These are phyloP conservation scores for Pseudocercospora fuligena DNA, from an alignment of 2,329 filamentous ascomycete species.

Conservation along the genomic window DNA sequence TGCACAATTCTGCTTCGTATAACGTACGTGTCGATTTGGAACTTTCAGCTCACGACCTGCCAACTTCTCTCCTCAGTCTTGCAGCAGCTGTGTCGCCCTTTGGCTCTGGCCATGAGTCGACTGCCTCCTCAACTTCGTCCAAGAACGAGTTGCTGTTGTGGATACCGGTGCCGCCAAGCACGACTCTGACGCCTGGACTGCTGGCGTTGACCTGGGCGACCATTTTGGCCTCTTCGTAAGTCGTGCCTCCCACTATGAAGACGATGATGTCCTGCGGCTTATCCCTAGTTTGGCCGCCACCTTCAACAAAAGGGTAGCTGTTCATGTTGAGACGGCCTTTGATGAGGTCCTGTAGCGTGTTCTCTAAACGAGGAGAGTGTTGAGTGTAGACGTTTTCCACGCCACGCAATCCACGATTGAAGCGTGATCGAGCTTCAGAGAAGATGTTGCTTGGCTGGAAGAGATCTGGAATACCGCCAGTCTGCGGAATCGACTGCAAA, in stretches of 20 bases:
- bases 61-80: constrained; percentile 65
- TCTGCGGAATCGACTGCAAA: constrained; percentile 69
- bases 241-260: constrained; percentile 91
- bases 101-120: constrained; percentile 81
- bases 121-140: constrained; percentile 88
- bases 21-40: neutral
- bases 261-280: constrained; percentile 97
- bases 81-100: constrained; percentile 64
- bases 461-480: constrained; percentile 81
- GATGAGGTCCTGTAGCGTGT: constrained; percentile 88
- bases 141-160: constrained; percentile 88
- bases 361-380: constrained; percentile 85
- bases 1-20: neutral
- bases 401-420: constrained; percentile 87
- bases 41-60: constrained; percentile 42
- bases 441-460: constrained; percentile 94
- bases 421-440: constrained; percentile 80
- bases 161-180: constrained; percentile 84
- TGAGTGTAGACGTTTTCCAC: constrained; percentile 99
- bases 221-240: constrained; percentile 96
- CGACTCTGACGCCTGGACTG: constrained; percentile 84
- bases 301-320: constrained; percentile 92
- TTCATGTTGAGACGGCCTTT: constrained; percentile 86
- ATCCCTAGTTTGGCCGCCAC: constrained; percentile 81
- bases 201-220: constrained; percentile 93